Conservation (phyloP, 306 rosid genomes). For the Trichosanthes cucumerina region DNA sequence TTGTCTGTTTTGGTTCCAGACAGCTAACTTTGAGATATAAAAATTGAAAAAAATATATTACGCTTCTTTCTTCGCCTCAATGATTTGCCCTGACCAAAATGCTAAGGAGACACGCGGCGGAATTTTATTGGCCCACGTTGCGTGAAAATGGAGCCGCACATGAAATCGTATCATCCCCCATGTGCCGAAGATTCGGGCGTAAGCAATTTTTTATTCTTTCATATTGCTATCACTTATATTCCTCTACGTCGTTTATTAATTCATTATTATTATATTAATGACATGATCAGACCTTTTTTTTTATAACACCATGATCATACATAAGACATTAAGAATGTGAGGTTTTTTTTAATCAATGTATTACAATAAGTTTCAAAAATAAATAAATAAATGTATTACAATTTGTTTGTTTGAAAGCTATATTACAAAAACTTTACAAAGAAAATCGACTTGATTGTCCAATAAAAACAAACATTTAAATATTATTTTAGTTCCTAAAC, state of each 20-base stretch:
- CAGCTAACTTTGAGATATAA: background rate
- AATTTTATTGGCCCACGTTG: background rate
- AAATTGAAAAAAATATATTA: background rate
- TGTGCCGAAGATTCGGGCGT: background rate
- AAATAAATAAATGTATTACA: background rate
- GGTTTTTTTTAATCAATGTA: background rate
- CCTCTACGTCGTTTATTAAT: background rate
- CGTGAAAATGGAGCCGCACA: background rate
- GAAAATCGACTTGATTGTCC: background rate
- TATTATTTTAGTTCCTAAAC: background rate
- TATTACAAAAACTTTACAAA: background rate
- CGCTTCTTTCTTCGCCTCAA: conserved; percentile 1
- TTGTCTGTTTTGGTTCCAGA: background rate
- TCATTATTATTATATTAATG: background rate
- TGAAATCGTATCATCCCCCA: background rate
- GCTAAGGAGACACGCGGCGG: background rate
- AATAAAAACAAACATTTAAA: background rate
- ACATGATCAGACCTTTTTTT: too few species aligned
- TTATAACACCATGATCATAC: background rate
- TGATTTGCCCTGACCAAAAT: background rate
- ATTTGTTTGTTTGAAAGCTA: background rate
- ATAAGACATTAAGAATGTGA: background rate
- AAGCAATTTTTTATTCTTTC: background rate
- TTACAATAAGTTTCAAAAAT: too few species aligned
- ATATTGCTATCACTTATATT: background rate